A percentile compares a stretch with the other conserved stretches of the same genome.
These are phyloP conservation scores for Eutypa lata DNA, from an alignment of 2,329 filamentous ascomycete species.

Conservation along the genomic window DNA sequence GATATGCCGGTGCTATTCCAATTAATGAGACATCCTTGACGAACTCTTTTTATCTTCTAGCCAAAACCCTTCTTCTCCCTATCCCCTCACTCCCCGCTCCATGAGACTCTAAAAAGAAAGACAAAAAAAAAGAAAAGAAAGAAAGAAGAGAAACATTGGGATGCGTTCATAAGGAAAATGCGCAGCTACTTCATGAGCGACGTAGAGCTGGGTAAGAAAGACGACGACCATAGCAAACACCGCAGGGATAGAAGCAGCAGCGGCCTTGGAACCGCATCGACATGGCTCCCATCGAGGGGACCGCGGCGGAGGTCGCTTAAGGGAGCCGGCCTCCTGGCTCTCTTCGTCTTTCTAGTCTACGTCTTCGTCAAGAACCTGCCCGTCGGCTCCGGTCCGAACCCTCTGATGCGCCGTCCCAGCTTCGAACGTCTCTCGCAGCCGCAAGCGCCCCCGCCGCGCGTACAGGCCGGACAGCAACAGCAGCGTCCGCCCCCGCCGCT, in stretches of 20 bases:
- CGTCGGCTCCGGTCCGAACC: slow-evolving; percentile 35
- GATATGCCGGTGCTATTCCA: background rate
- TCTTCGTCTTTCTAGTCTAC: slow-evolving; percentile 53
- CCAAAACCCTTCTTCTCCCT: background rate
- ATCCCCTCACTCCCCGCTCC: background rate
- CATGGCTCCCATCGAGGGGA: slow-evolving; percentile 41
- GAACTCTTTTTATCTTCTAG: background rate
- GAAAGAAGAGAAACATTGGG: slow-evolving; percentile 5
- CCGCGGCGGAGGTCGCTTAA: slow-evolving; percentile 52
- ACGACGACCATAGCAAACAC: slow-evolving; percentile 49
- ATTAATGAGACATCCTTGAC: background rate
- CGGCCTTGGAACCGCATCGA: slow-evolving; percentile 25
- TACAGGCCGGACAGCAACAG: background rate
- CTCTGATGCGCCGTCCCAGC: slow-evolving; percentile 36
- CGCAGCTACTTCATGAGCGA: slow-evolving; percentile 47
- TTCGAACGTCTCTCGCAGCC: slow-evolving; percentile 6
- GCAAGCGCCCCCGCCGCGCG: slow-evolving; percentile 2
- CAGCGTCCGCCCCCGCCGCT: slow-evolving; percentile 2
- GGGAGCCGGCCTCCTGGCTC: slow-evolving; percentile 45
- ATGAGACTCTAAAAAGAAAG: slow-evolving; percentile 4
- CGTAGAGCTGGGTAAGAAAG: slow-evolving; percentile 58
- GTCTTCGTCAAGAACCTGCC: slow-evolving; percentile 65
- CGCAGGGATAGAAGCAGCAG: slow-evolving; percentile 25
- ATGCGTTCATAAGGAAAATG: slow-evolving; percentile 36
- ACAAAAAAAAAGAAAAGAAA: slow-evolving; percentile 3